Conservation (phyloP, 2,329 filamentous ascomycete species). For the Calcarisporium arbuscula region DNA sequence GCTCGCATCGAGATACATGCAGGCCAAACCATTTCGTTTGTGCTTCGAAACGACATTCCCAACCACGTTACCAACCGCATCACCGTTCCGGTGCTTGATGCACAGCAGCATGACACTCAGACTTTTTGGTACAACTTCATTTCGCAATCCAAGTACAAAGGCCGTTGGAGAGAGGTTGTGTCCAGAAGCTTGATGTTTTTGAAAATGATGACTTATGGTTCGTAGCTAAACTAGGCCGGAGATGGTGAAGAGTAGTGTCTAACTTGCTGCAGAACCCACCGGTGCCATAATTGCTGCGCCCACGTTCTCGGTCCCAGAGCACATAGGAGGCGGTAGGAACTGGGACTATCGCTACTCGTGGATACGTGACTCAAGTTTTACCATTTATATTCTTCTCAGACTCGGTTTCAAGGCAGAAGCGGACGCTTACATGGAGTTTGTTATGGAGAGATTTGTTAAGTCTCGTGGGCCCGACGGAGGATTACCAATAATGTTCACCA, state of each 20-base stretch:
- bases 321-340: slow-evolving; percentile 60
- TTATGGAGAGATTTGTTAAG: slow-evolving; percentile 62
- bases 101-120: slow-evolving; percentile 63
- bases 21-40: slow-evolving; percentile 63
- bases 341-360: slow-evolving; percentile 74
- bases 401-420: slow-evolving; percentile 71
- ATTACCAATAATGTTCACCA: slow-evolving; percentile 77
- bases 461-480: slow-evolving; percentile 54
- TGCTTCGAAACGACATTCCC: slow-evolving; percentile 56
- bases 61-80: slow-evolving; percentile 53
- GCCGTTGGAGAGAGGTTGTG: slow-evolving; percentile 67
- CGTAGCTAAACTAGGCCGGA: too few relatives aligned
- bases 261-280: slow-evolving; percentile 51
- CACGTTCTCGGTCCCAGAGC: slow-evolving; percentile 71
- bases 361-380: slow-evolving; percentile 73
- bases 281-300: slow-evolving; percentile 72
- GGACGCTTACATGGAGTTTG: slow-evolving; percentile 73
- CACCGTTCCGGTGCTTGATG: slow-evolving; percentile 50
- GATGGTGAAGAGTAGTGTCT: too few relatives aligned
- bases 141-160: slow-evolving; percentile 61
- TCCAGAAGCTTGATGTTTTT: slow-evolving; percentile 65
- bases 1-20: slow-evolving; percentile 55
- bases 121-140: slow-evolving; percentile 71
- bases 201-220: slow-evolving; percentile 66
- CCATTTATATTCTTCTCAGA: slow-evolving; percentile 69